Conservation (phyloP, 805 yeast genomes). For the Cyberlindnera subsufficiens region DNA sequence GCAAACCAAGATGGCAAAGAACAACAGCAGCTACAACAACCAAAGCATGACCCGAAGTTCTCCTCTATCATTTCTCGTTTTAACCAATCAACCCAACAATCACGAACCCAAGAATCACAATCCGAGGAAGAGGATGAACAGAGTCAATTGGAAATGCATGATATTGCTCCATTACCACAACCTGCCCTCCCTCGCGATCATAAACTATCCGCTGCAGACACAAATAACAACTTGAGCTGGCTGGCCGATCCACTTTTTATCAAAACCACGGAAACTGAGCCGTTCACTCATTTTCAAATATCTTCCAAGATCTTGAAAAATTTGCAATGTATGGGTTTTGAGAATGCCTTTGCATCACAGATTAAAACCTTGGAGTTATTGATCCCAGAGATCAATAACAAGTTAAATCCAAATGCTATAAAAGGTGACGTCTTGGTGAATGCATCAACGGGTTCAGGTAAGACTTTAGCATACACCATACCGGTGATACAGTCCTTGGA, state of each 20-base stretch:
- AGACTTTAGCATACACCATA: constrained; percentile 81
- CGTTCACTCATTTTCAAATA: constrained; percentile 44
- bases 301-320: constrained; percentile 39
- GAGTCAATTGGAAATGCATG: constrained; percentile 28
- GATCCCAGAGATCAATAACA: constrained; percentile 35
- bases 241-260: constrained; percentile 57
- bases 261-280: constrained; percentile 37
- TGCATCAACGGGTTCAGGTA: constrained; percentile 95
- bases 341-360: constrained; percentile 73
- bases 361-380: constrained; percentile 54
- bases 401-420: constrained; percentile 17
- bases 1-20: constrained; percentile 2
- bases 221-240: constrained; percentile 53
- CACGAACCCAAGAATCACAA: constrained; percentile 4
- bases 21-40: constrained; percentile 10
- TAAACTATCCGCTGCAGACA: constrained; percentile 28
- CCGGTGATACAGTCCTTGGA: constrained; percentile 73
- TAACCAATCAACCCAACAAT: constrained; percentile 32
- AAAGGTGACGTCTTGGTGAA: constrained; percentile 80
- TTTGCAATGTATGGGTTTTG: constrained; percentile 39
- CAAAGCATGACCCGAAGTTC: constrained; percentile 36
- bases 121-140: constrained; percentile 16
- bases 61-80: constrained; percentile 48
- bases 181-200: constrained; percentile 60
- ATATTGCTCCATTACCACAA: constrained; percentile 77